Percentiles rank a stretch among this genome's conserved stretches.
phyloP scores from a whole-genome alignment of 2,329 filamentous ascomycete species.

The Thermoascus crustaceus region DNA sequence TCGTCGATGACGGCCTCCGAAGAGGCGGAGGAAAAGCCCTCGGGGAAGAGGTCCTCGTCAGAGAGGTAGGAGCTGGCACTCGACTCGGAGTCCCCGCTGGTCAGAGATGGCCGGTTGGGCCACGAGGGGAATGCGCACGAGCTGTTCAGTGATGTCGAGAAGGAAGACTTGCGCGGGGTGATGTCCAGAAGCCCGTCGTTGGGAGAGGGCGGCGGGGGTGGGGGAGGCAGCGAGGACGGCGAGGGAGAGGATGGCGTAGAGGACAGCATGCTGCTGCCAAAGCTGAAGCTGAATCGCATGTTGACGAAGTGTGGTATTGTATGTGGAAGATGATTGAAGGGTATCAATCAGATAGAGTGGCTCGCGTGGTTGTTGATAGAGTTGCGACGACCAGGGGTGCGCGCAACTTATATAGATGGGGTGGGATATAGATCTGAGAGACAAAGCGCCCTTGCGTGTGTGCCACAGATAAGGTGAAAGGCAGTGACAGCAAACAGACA shows the following conservation, averaged over 20 bases:
- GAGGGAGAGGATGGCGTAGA: slow-evolving; percentile 21
- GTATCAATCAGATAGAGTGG: neutral
- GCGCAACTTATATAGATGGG: slow-evolving; percentile 1
- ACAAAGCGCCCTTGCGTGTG: slow-evolving; percentile 2
- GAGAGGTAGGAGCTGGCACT: slow-evolving; percentile 33
- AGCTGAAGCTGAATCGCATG: slow-evolving; percentile 22
- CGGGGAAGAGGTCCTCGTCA: slow-evolving; percentile 34
- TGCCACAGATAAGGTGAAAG: slow-evolving; percentile 1
- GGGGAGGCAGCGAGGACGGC: slow-evolving; percentile 23
- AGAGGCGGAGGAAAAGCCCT: slow-evolving; percentile 19
- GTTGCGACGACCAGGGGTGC: no score
- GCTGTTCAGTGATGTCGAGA: slow-evolving; percentile 31
- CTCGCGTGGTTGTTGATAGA: neutral
- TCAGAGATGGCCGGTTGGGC: slow-evolving; percentile 34
- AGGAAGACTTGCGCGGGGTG: slow-evolving; percentile 34
- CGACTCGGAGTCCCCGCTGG: slow-evolving; percentile 23
- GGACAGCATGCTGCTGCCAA: slow-evolving; percentile 14
- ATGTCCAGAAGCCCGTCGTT: slow-evolving; percentile 33
- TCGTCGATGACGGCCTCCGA: slow-evolving; percentile 20
- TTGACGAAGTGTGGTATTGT: slow-evolving; percentile 7
- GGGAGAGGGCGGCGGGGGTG: slow-evolving; percentile 32
- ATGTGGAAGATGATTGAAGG: neutral
- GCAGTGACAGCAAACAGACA: neutral
- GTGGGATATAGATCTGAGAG: neutral
- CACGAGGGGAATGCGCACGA: slow-evolving; percentile 38